phyloP scores from a whole-genome alignment of 2,329 filamentous ascomycete genomes.

The Talaromyces sp. region DNA sequence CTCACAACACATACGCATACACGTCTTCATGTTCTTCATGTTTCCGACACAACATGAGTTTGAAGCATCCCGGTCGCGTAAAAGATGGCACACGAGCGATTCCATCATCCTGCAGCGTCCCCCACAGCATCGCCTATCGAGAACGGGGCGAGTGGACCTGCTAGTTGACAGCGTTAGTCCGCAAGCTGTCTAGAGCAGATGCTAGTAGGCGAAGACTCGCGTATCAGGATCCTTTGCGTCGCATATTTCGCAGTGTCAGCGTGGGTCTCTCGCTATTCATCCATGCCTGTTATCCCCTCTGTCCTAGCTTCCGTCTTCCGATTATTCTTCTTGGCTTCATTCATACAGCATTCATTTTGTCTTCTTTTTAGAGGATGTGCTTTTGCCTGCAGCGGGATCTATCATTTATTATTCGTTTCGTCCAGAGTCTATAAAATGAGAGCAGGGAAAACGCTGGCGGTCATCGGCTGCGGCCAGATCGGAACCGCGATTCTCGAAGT shows the following conservation, averaged over 20 bases:
- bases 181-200: background rate
- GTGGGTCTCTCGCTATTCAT: background rate
- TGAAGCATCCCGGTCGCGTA: too few relatives aligned
- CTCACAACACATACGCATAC: background rate
- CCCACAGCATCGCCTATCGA: background rate
- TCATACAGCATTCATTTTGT: background rate
- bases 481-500: conserved; percentile 9
- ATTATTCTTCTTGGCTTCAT: background rate
- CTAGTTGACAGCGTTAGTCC: background rate
- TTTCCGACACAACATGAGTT: background rate
- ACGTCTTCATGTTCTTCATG: too few relatives aligned
- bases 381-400: background rate
- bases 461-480: conserved; percentile 9
- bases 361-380: background rate
- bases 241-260: background rate
- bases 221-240: background rate
- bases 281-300: background rate
- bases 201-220: background rate
- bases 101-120: background rate
- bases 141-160: background rate
- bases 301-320: background rate
- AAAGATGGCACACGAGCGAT: background rate
- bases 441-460: conserved; percentile 6
- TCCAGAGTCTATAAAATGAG: background rate
- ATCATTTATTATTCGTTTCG: background rate